Base-by-base conservation (phyloP, 164 flowering plant genomes). In the Akebia trifoliata region DNA sequence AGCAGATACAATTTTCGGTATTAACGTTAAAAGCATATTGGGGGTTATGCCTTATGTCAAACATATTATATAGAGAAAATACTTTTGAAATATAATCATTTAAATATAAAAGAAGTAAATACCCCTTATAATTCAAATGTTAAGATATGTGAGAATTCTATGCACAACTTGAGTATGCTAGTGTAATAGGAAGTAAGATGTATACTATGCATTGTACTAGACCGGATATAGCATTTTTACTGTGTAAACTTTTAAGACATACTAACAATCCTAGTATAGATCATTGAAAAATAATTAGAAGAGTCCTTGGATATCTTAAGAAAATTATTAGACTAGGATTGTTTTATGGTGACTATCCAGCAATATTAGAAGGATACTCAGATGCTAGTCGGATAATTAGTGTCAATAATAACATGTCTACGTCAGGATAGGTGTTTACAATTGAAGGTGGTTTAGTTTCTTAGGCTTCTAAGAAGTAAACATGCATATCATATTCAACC, bases 401-500 rank as follows among this genome's bases (percentile, higher is more conserved):
- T 29, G 17, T 3, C 0, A 59, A 36, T 6, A 55, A 67, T 39
- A 7, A 42, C 21, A 34, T 12, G 7, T 63, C 67, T 1, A 67
- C 62, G 4, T 56, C 35, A 59, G 68, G 64, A 3, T 64, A 49
- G 46, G 43, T 69, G 0, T 66, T 66, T 39, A 21, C 38, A 0
- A 5, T 67, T 11, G 72, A 45, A 0, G 69, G 65, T 37, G 60
- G 67, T n/a, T 60, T 43, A 6, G 53, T 76, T 9, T 59, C 56
- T 18, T 72, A 54, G 61, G 50, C 12, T 6, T 69, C 76, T 3
- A 75, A 72, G 63, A 75, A 72, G 39, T 62, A 70, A 28, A 65
- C 75, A 1, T 58, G 50, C 8, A 64, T 72, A 1, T 3, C 67
- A 5, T 39, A 56, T 42, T 75, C 69, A 2, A 75, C 61, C 0